Evolutionary conservation across 768 basidiomycete species (phyloP), one percentile per base, ranked within the genome.

Genomic region (Pleurotus salmoneostramineus): DNA sequence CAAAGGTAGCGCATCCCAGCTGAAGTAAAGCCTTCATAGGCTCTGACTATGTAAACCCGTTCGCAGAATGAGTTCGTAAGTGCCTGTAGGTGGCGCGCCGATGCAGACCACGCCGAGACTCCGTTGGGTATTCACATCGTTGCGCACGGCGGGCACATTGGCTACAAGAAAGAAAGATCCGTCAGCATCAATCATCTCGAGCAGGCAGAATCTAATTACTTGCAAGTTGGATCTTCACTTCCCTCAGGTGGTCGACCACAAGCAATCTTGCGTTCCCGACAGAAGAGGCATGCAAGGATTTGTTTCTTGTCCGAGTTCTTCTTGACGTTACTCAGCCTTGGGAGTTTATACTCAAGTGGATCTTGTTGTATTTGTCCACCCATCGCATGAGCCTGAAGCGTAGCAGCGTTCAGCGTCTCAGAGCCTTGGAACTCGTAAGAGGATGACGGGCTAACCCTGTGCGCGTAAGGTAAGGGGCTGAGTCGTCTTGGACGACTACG

Each of bases 71-170:
- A 7, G 49, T 14, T 49, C 50, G 48, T 44, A 15, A 44, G 44
- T 51, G 33, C 34, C 50, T 12, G 12, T 52, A 52, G n/a, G 50
- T 34, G 14, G 42, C 56, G 14, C 61, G 61, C 31, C 58, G 59
- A 49, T 62, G 61, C 35, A 60, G 54, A 17, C 61, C 61, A 15
- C 61, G 58, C 17, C 61, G 17, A 11, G 79, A 78, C 60, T 77
- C 77, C 6, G 71, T 72, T 4, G 82, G 81, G 60, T 82, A 82
- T 61, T 77, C 74, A 62, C 81, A 83, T 57, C 72, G 72, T 57
- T 81, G 73, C 55, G 76, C 74, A 7, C 81, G 74, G 44, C 79
- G 72, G 21, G 75, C 75, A 62, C 81, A 83, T 69, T 83, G 81
- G 40, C 55, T 56, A 44, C 32, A 14, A 21, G 55, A 8, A n/a